These are phyloP conservation scores for Saururus chinensis DNA, from an alignment of 164 flowering plant species.

Conservation along the genomic window DNA sequence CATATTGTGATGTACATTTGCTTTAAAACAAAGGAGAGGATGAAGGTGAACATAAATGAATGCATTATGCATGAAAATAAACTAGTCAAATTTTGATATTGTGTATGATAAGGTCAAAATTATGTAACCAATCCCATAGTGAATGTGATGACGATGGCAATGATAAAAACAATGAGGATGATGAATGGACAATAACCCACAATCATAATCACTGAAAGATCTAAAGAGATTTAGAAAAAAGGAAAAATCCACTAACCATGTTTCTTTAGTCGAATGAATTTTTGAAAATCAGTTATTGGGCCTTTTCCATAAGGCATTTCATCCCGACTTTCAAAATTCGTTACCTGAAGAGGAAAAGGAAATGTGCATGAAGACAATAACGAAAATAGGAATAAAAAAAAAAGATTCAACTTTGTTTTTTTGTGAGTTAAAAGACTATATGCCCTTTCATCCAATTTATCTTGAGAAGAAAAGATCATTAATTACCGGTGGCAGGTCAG, in stretches of 20 bases:
- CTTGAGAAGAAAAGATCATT: not conserved
- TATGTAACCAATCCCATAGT: too few species aligned
- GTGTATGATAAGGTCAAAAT: too few species aligned
- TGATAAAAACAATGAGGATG: too few species aligned
- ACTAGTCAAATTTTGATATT: too few species aligned
- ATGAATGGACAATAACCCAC: not conserved
- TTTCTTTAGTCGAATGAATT: conserved; percentile 33
- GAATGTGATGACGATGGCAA: too few species aligned
- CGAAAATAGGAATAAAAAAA: too few species aligned
- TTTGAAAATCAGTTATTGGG: conserved; percentile 57
- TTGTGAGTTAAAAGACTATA: not conserved
- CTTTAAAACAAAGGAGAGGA: too few species aligned
- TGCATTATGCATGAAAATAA: too few species aligned
- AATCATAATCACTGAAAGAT: not conserved
- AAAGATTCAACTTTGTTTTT: too few species aligned
- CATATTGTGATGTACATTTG: too few species aligned
- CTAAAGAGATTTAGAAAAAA: not conserved
- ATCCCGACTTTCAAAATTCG: conserved; percentile 44
- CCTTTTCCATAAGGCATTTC: conserved; percentile 42
- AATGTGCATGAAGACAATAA: not conserved
- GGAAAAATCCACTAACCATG: conserved; percentile 29
- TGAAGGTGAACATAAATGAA: too few species aligned
- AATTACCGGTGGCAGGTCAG: conserved; percentile 65
- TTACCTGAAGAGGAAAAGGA: conserved; percentile 29
- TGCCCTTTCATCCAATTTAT: not conserved